Evolutionary conservation across 1,284 basidiomycete species (phyloP), one percentile per base, ranked within the genome.

Genomic region (Ustilago bromivora): DNA sequence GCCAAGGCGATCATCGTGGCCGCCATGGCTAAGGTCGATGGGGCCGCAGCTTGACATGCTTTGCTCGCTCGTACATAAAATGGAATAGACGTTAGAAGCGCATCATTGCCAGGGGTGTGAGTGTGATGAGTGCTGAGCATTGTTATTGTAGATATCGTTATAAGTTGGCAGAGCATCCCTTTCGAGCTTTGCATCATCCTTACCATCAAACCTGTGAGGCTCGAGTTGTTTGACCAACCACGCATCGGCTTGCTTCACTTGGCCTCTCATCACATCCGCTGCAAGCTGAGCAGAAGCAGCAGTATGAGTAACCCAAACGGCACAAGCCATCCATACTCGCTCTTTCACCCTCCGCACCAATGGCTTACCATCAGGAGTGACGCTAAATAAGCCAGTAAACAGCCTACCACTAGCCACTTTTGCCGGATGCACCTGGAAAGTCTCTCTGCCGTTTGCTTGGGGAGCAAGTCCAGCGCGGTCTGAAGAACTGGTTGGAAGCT

Each of bases 1-100:
- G 71, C 71, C 2, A 69, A 66, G 38, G 52, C 56, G n/a, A 13
- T 69, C 19, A 74, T 74, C 51, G 66, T 62, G 12, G 56, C 71
- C 1, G 71, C 71, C 3, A 68, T 74, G 12, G 53, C 51, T 15
- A 67, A 72, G 46, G 57, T 72, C 52, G 38, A 53, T 23, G 64
- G 55, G 34, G n/a, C 41, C 13, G 31, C 57, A 5, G 43, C 43
- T 46, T 46, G 19, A 19, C n/a, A 6, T 19, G 5, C 19, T 46
- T 28, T 3, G 23, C 43, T 15, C 43, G 17, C 17, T 8, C 6
- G 19, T 46, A 46, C n/a, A 46, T 41, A 41, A 4, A 46, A 19
- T 46, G 43, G 6, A 46, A 46, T 46, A 19, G n/a, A 46, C 3
- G 3, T 28, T 19, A 23, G n/a, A 46, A 23, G n/a, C 9, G 40